phyloP scores from a whole-genome alignment of 805 yeast species.

The Wickerhamomyces hampshirensis region DNA sequence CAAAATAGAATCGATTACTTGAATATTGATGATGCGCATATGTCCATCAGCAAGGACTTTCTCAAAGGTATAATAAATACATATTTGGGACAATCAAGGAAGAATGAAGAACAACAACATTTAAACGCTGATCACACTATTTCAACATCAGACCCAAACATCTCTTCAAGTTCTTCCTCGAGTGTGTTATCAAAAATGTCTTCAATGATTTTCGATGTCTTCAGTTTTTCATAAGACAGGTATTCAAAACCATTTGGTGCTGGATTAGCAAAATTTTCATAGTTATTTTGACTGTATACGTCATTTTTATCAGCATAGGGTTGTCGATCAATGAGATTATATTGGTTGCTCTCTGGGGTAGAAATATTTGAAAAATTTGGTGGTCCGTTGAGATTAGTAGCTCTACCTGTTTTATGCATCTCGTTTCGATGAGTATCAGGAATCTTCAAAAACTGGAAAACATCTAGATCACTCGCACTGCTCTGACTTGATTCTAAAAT shows the following conservation, averaged over 20 bases:
- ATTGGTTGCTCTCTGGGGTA: background rate
- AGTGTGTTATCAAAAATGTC: conserved; percentile 7
- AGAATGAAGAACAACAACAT: background rate
- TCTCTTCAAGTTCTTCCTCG: conserved; percentile 10
- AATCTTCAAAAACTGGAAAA: conserved; percentile 2
- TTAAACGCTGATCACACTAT: conserved; percentile 13
- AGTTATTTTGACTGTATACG: too few species aligned
- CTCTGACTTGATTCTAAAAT: background rate
- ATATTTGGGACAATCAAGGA: conserved; percentile 35
- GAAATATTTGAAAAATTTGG: too few species aligned
- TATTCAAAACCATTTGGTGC: too few species aligned
- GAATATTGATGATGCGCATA: conserved; percentile 54
- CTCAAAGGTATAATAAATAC: conserved; percentile 37
- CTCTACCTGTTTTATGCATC: too few species aligned
- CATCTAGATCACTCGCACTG: conserved; percentile 1
- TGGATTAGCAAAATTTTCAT: too few species aligned
- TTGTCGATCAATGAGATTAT: too few species aligned
- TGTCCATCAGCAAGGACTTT: conserved; percentile 54
- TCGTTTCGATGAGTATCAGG: too few species aligned
- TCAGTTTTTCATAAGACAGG: background rate
- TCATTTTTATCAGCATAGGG: too few species aligned
- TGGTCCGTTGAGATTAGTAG: too few species aligned
- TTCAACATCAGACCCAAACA: conserved; percentile 24
- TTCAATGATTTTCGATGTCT: background rate
- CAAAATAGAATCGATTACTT: conserved; percentile 42